Base-by-base conservation (phyloP, 192 early-diverging fungal genomes). In the Chytriomyces sp. region DNA sequence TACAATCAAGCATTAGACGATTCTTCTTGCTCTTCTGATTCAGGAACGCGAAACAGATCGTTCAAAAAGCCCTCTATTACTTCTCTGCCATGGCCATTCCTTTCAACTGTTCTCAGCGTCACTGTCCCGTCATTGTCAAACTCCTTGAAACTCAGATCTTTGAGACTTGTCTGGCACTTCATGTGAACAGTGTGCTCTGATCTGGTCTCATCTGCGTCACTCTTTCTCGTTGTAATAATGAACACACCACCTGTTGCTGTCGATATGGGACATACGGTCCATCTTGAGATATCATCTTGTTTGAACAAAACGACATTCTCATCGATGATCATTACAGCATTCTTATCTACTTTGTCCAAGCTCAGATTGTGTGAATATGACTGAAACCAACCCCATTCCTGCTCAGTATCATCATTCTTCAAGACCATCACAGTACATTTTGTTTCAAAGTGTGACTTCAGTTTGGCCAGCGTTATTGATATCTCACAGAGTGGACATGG, bases 131-230 rank as follows among this genome's bases (percentile, higher is more conserved):
- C 50, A 53, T 8, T 53, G 50, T 53, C 50, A 10, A 53, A 53
- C 50, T 53, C 50, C 50, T 53, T 53, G 9, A 8, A 53, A 10
- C 18, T 53, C 50, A 53, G 18, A 18, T 53, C 50, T 53, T 18
- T 53, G 9, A 53, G 18, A 53, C 18, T 64, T 64, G 62, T 23
- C 62, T 64, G 62, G 62, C 62, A 64, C 62, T 64, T 64, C 7
- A 16, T 8, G 62, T 64, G 62, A 64, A 64, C 62, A 23, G 23
- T 64, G 7, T 23, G 8, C 23, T 16, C 62, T 24, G 23, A 64
- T 8, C 8, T 64, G 8, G 62, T 64, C 10, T 24, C 62, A 64
- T 64, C 62, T 16, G 62, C n/a, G 23, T 64, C 10, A 64, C 23
- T 64, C 23, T 23, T 64, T 64, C 23, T 8, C 62, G 62, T 28